These are phyloP conservation scores for Daldinia eschscholtzii DNA, from an alignment of 2,329 filamentous ascomycete species.

Conservation along the genomic window DNA sequence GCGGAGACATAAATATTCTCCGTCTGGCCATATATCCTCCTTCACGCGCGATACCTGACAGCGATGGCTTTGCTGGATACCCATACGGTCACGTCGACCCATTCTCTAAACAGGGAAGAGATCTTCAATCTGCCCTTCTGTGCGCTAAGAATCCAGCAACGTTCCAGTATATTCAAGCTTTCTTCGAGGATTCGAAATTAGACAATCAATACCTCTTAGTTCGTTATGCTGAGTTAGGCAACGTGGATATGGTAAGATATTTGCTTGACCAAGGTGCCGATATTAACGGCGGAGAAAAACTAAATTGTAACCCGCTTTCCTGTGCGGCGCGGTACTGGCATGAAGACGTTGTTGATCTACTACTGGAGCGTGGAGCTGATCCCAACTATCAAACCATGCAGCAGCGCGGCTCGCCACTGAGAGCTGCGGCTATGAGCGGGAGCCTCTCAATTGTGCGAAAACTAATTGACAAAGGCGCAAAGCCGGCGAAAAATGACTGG, in stretches of 20 bases:
- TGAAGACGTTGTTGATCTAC: conserved; percentile 12
- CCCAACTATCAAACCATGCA: not conserved
- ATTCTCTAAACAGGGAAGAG: not conserved
- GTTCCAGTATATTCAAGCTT: not conserved
- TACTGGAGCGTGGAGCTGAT: conserved; percentile 10
- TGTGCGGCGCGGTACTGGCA: not conserved
- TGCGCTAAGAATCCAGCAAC: not conserved
- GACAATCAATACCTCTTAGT: not conserved
- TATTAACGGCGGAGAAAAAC: not conserved
- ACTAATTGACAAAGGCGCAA: not conserved
- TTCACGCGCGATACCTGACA: not conserved
- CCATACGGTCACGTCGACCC: not conserved
- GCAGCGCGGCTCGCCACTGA: conserved; percentile 3
- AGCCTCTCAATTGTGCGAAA: conserved; percentile 2
- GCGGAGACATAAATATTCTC: conserved; percentile 1
- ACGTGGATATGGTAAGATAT: conserved; percentile 14
- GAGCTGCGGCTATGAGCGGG: not conserved
- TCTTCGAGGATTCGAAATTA: not conserved
- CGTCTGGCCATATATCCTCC: not conserved
- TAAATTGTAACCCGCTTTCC: not conserved
- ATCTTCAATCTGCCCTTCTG: not conserved
- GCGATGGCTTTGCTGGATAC: not conserved
- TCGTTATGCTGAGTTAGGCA: not conserved
- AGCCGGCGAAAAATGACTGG: not conserved
- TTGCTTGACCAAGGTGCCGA: not conserved